phyloP scores from a whole-genome alignment of 2,329 filamentous ascomycete genomes.

The Cytospora paraplurivora region DNA sequence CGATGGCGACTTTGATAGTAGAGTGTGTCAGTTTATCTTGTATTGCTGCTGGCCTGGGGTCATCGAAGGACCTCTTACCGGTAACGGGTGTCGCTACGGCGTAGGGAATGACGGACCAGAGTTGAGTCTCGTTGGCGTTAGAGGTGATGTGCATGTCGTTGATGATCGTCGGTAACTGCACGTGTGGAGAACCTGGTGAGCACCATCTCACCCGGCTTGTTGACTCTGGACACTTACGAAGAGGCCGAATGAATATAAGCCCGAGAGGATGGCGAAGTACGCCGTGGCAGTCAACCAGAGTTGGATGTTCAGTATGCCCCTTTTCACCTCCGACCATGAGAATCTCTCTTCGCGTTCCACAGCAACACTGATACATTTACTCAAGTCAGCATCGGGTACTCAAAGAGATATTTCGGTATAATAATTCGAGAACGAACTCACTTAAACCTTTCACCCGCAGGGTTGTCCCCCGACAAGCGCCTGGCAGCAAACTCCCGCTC shows the following conservation, averaged over 20 bases:
- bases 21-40: not conserved
- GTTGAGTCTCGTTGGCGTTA: slow-evolving; percentile 58
- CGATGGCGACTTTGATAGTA: slow-evolving; percentile 46
- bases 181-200: not conserved
- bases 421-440: slow-evolving; percentile 25
- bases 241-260: slow-evolving; percentile 64
- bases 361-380: slow-evolving; percentile 29
- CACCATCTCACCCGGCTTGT: not conserved
- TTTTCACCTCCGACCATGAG: slow-evolving; percentile 61
- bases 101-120: slow-evolving; percentile 67
- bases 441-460: slow-evolving; percentile 39
- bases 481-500: slow-evolving; percentile 53
- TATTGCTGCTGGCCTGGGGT: too few species aligned
- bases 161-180: slow-evolving; percentile 65
- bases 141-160: slow-evolving; percentile 55
- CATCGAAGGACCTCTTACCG: slow-evolving; percentile 38
- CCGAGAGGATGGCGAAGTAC: slow-evolving; percentile 61
- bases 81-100: slow-evolving; percentile 60
- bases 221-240: slow-evolving; percentile 50
- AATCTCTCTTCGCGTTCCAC: slow-evolving; percentile 50
- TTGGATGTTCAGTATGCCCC: slow-evolving; percentile 62
- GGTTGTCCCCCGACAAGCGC: slow-evolving; percentile 45
- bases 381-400: not conserved
- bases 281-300: slow-evolving; percentile 65
- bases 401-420: not conserved